These are phyloP conservation scores for Fusarium sp. DNA, from an alignment of 2,329 filamentous ascomycete species.

Conservation along the genomic window DNA sequence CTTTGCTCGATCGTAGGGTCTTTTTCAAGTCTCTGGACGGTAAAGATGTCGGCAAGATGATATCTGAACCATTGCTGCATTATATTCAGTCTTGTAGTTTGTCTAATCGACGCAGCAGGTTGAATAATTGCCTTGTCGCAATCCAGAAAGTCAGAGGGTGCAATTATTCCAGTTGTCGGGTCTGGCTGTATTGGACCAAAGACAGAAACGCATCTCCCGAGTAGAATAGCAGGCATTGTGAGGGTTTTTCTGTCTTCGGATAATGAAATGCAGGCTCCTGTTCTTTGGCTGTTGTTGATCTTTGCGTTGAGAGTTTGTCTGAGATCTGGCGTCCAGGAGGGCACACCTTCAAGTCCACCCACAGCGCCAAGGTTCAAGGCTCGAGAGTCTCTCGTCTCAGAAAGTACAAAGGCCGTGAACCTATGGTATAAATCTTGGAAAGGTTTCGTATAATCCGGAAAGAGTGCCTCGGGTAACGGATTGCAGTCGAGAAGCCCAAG, in stretches of 20 bases:
- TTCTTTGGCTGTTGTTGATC: not conserved
- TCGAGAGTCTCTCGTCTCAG: not conserved
- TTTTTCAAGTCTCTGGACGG: not conserved
- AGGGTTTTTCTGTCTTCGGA: not conserved
- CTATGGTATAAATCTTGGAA: not conserved
- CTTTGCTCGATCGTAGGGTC: not conserved
- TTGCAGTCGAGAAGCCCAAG: slow-evolving; percentile 14
- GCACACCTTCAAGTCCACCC: fast-evolving
- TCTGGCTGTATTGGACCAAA: fast-evolving
- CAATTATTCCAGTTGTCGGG: fast-evolving
- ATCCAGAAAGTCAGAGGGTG: fast-evolving
- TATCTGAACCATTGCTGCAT: slow-evolving; percentile 11
- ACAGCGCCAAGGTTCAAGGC: slow-evolving; percentile 4
- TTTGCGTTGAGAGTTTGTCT: slow-evolving; percentile 13
- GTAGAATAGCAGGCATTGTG: not conserved
- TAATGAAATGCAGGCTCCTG: not conserved
- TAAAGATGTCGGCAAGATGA: slow-evolving; percentile 14
- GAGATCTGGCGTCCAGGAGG: slow-evolving; percentile 15
- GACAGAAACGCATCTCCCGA: slow-evolving; percentile 3
- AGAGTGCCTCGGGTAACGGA: not conserved
- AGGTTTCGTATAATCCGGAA: not conserved
- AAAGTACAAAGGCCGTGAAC: not conserved
- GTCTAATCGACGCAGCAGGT: not conserved
- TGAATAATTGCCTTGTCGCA: slow-evolving; percentile 1
- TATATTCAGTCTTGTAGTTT: not conserved